Percentiles rank a stretch among this genome's conserved stretches.
These are phyloP conservation scores for Blastosporella zonata DNA, from an alignment of 1,284 basidiomycete species.

Conservation along the genomic window DNA sequence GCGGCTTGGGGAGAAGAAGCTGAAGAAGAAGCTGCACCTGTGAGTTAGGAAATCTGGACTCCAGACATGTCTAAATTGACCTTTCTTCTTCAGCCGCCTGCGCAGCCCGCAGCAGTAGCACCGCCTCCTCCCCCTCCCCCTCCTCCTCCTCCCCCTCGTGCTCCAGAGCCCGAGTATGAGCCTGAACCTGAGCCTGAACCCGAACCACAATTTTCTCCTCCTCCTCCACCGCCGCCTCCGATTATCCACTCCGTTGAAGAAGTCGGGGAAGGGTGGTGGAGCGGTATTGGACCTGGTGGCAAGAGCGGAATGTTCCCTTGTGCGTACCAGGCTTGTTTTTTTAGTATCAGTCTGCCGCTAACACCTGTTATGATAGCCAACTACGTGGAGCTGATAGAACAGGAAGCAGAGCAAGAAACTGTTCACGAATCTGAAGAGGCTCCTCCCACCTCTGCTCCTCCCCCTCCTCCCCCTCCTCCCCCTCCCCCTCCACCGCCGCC, in stretches of 20 bases:
- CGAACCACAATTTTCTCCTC: constrained; percentile 11
- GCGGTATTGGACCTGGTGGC: constrained; percentile 64
- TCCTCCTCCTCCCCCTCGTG: constrained; percentile 18
- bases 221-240: constrained; percentile 21
- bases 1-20: constrained; percentile 30
- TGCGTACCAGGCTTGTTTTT: constrained; percentile 30
- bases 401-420: constrained; percentile 25
- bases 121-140: constrained; percentile 18
- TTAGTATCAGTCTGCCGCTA: not conserved
- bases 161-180: constrained; percentile 25
- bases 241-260: constrained; percentile 80
- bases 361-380: constrained; percentile 46
- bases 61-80: not conserved
- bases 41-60: constrained; percentile 5
- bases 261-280: constrained; percentile 88
- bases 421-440: constrained; percentile 1
- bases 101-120: constrained; percentile 18
- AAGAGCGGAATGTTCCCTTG: constrained; percentile 75
- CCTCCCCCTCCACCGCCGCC: constrained; percentile 42
- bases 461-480: constrained; percentile 39
- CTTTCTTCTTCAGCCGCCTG: constrained; percentile 31
- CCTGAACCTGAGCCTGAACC: constrained; percentile 33
- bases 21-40: constrained; percentile 22
- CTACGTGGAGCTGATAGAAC: constrained; percentile 74
- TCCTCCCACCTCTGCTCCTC: constrained; percentile 30